Conservation (phyloP, 1,139 yeast genomes). For the Zygoascus meyerae region DNA sequence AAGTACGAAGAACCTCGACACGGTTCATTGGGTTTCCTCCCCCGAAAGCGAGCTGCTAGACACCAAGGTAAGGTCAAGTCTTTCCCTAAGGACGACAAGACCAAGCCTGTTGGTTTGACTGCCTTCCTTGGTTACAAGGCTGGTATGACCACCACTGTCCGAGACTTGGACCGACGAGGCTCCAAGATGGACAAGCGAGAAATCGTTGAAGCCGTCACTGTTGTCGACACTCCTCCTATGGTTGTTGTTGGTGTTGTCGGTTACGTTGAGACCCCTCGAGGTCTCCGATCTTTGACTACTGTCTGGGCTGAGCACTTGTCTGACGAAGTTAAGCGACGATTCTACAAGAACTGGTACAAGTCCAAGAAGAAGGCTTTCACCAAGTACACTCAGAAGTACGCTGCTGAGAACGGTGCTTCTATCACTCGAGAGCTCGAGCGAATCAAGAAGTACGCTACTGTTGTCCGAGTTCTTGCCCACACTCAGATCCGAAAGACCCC, state of each 20-base stretch:
- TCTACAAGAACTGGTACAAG: slow-evolving; percentile 99
- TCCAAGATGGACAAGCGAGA: slow-evolving; percentile 99
- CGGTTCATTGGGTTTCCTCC: slow-evolving; percentile 99
- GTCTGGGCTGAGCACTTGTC: slow-evolving; percentile 99
- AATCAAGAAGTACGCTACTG: slow-evolving; percentile 97
- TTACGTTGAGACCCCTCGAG: slow-evolving; percentile 99
- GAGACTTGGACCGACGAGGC: slow-evolving; percentile 99
- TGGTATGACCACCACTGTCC: slow-evolving; percentile 99
- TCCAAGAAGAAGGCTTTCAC: slow-evolving; percentile 99
- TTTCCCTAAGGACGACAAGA: slow-evolving; percentile 97
- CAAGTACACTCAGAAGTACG: slow-evolving; percentile 98
- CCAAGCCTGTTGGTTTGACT: slow-evolving; percentile 98
- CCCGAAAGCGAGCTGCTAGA: slow-evolving; percentile 99
- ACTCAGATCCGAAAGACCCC: slow-evolving; percentile 99
- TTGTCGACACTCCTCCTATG: slow-evolving; percentile 98
- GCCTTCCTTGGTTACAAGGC: slow-evolving; percentile 99
- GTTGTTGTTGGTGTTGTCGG: slow-evolving; percentile 99
- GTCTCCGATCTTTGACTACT: slow-evolving; percentile 98
- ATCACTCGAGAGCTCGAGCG: slow-evolving; percentile 97
- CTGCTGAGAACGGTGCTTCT: slow-evolving; percentile 73
- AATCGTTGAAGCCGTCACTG: slow-evolving; percentile 98
- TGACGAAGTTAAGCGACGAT: slow-evolving; percentile 99
- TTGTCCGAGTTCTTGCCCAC: slow-evolving; percentile 98
- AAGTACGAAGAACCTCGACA: slow-evolving; percentile 99
- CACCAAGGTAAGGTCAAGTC: slow-evolving; percentile 99